phyloP scores from a whole-genome alignment of 352 stramenopile species.

The Sclerospora graminicola region DNA sequence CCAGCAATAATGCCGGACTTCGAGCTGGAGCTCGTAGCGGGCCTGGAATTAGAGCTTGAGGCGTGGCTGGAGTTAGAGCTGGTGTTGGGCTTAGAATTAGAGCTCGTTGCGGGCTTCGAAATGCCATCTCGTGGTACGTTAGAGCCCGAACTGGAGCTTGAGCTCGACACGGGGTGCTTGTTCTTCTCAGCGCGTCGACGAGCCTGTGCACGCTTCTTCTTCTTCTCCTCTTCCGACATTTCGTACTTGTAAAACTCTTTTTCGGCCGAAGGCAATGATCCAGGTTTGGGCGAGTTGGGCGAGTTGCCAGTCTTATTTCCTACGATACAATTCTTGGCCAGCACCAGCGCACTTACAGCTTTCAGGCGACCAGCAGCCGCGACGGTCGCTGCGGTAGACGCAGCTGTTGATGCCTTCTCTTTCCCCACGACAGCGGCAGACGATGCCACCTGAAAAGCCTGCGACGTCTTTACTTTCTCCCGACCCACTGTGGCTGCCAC shows the following conservation, averaged over 20 bases:
- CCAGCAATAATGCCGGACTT: constrained; percentile 5
- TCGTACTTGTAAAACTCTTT: constrained; percentile 79
- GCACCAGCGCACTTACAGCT: constrained; percentile 33
- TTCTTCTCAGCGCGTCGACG: constrained; percentile 58
- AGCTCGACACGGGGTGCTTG: constrained; percentile 21
- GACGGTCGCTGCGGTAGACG: constrained; percentile 30
- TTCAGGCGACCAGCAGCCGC: constrained; percentile 43
- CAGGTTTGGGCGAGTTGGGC: constrained; percentile 15
- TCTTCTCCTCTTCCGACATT: constrained; percentile 72
- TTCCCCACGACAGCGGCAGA: constrained; percentile 43
- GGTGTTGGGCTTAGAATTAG: constrained; percentile 2
- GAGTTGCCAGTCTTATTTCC: constrained; percentile 18
- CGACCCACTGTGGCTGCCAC: constrained; percentile 34
- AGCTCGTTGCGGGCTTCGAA: constrained; percentile 16
- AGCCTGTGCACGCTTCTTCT: constrained; percentile 54
- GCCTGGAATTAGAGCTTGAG: constrained; percentile 12
- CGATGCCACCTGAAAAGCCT: constrained; percentile 45
- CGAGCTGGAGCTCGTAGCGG: no score
- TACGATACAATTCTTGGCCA: constrained; percentile 50
- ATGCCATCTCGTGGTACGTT: constrained; percentile 10
- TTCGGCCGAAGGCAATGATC: constrained; percentile 32
- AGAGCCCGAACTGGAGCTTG: constrained; percentile 6
- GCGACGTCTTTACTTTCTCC: constrained; percentile 50
- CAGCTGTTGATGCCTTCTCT: constrained; percentile 36
- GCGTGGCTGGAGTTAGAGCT: not conserved